A percentile compares a stretch with the other conserved stretches of the same genome.
These are phyloP conservation scores for Russula lepida DNA, from an alignment of 768 basidiomycete genomes.

Conservation along the genomic window DNA sequence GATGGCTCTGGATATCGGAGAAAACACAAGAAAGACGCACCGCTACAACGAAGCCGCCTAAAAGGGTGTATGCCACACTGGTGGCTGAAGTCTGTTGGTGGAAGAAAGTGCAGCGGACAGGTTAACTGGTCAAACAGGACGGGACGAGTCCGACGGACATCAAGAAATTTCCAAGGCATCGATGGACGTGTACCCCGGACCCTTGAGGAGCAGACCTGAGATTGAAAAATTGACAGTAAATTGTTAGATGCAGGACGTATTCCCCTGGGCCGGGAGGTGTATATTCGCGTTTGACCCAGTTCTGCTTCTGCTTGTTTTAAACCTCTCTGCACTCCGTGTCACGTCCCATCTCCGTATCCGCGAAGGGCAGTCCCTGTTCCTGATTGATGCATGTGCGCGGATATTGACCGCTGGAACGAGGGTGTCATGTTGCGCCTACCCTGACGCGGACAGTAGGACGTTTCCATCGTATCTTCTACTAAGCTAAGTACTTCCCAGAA, in stretches of 20 bases:
- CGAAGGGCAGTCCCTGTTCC: too few species aligned
- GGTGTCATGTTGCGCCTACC: too few species aligned
- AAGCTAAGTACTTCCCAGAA: too few species aligned
- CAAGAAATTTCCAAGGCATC: slow-evolving; percentile 17
- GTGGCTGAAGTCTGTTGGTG: slow-evolving; percentile 40
- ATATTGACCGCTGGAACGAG: too few species aligned
- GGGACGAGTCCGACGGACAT: slow-evolving; percentile 21
- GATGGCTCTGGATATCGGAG: neutral
- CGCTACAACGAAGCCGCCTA: slow-evolving; percentile 49
- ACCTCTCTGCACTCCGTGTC: neutral
- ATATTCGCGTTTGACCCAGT: neutral
- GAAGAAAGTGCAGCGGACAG: slow-evolving; percentile 24
- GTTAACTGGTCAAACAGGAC: neutral
- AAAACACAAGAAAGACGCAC: slow-evolving; percentile 27
- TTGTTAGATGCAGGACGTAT: neutral
- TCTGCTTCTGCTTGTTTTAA: neutral
- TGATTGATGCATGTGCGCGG: too few species aligned
- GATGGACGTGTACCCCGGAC: neutral
- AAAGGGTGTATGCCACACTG: slow-evolving; percentile 50
- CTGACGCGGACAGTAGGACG: too few species aligned
- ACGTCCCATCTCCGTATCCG: too few species aligned
- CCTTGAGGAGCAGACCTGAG: neutral
- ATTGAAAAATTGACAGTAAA: neutral
- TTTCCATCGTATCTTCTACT: too few species aligned
- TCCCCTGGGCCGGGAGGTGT: neutral